Conservation (phyloP, 2,329 filamentous ascomycete genomes). For the Aspergillus awamori region DNA sequence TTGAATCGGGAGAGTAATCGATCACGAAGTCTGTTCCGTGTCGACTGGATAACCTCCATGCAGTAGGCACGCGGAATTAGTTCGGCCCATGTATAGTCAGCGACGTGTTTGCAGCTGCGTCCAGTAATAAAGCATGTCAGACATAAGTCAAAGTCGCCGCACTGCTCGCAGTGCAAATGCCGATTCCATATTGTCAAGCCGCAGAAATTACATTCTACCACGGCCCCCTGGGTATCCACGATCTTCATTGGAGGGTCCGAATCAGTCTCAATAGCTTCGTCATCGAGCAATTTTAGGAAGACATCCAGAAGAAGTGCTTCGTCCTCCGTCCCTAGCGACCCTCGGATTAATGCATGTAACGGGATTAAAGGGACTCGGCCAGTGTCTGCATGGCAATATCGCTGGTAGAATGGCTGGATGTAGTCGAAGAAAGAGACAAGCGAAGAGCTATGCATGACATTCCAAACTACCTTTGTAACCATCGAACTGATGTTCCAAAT, state of each 20-base stretch:
- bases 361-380: conserved; percentile 33
- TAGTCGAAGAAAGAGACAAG: conserved; percentile 38
- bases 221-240: conserved; percentile 34
- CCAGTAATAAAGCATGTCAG: conserved; percentile 40
- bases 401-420: conserved; percentile 40
- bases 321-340: conserved; percentile 22
- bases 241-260: conserved; percentile 28
- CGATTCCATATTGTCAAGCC: conserved; percentile 44
- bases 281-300: conserved; percentile 36
- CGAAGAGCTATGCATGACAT: conserved; percentile 40
- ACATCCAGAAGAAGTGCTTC: conserved; percentile 31
- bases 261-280: conserved; percentile 32
- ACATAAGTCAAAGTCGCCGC: conserved; percentile 41
- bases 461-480: conserved; percentile 43
- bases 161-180: conserved; percentile 41
- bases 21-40: background rate
- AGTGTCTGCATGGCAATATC: conserved; percentile 39
- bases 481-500: conserved; percentile 40
- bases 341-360: conserved; percentile 25
- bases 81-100: conserved; percentile 39
- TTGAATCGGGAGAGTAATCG: background rate
- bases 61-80: conserved; percentile 34
- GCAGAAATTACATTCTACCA: conserved; percentile 42
- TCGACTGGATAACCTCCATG: conserved; percentile 22
- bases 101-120: conserved; percentile 38